These are phyloP conservation scores for Cercospora citrullina DNA, from an alignment of 2,329 filamentous ascomycete species.

Conservation along the genomic window DNA sequence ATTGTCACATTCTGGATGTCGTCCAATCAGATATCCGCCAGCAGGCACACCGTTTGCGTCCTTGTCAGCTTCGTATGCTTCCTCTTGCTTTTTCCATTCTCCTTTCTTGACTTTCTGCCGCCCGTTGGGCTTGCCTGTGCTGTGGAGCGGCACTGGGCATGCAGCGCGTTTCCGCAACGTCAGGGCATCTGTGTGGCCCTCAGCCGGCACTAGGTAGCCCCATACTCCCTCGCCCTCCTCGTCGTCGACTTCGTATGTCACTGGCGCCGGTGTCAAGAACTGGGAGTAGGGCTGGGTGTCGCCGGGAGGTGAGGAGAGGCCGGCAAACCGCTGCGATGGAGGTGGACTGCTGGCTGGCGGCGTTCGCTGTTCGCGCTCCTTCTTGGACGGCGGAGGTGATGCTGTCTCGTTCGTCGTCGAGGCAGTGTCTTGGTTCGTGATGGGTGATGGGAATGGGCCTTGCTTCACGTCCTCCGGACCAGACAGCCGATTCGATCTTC, in stretches of 20 bases:
- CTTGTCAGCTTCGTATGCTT: conserved; percentile 59
- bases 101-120: conserved; percentile 50
- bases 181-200: conserved; percentile 57
- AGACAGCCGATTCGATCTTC: conserved; percentile 71
- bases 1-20: conserved; percentile 85
- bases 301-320: conserved; percentile 65
- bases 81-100: conserved; percentile 61
- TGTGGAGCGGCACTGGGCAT: conserved; percentile 60
- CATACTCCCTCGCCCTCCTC: conserved; percentile 85
- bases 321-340: conserved; percentile 36
- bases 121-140: conserved; percentile 41
- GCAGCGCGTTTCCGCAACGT: conserved; percentile 73
- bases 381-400: conserved; percentile 1
- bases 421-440: conserved; percentile 67
- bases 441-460: conserved; percentile 76
- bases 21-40: conserved; percentile 85
- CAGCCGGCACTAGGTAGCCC: conserved; percentile 88
- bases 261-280: conserved; percentile 67
- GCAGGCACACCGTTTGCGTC: conserved; percentile 59
- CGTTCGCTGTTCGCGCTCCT: conserved; percentile 45
- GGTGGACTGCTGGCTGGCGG: conserved; percentile 41
- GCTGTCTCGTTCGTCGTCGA: conserved; percentile 45
- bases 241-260: conserved; percentile 81
- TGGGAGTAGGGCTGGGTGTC: conserved; percentile 76
- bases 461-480: conserved; percentile 46